Percentiles rank a stretch among this genome's conserved stretches.
Evolutionary conservation across 2,329 filamentous ascomycete genomes (phyloP).

Genomic region (Graphium sp.): DNA sequence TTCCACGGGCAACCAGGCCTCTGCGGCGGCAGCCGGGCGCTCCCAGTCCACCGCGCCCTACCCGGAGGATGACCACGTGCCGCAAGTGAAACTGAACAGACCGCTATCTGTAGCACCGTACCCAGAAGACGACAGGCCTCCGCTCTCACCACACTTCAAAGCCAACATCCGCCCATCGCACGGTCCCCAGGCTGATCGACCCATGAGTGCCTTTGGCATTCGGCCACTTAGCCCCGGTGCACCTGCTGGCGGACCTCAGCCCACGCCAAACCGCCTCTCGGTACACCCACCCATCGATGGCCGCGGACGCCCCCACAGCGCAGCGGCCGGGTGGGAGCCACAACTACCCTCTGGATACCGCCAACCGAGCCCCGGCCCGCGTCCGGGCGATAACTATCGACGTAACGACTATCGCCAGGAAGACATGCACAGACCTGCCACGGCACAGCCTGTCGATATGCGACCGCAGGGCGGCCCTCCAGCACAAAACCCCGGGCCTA

Average conservation of each 20-base stretch:
- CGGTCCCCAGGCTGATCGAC: slow-evolving; percentile 28
- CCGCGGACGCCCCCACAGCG: slow-evolving; percentile 17
- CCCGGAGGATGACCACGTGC: slow-evolving; percentile 48
- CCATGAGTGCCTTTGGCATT: slow-evolving; percentile 35
- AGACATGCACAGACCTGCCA: slow-evolving; percentile 10
- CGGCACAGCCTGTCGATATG: slow-evolving; percentile 10
- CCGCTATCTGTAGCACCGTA: slow-evolving; percentile 32
- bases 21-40: slow-evolving; percentile 15
- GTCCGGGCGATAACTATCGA: slow-evolving; percentile 5
- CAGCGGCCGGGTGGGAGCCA: slow-evolving; percentile 26
- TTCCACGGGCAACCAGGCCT: slow-evolving; percentile 21
- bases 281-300: slow-evolving; percentile 5
- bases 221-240: slow-evolving; percentile 21
- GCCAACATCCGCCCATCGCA: slow-evolving; percentile 30
- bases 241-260: slow-evolving; percentile 2
- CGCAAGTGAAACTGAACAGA: slow-evolving; percentile 24
- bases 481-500: slow-evolving; percentile 9
- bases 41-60: slow-evolving; percentile 49
- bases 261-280: slow-evolving; percentile 3
- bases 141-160: slow-evolving; percentile 22
- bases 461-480: slow-evolving; percentile 9
- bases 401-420: slow-evolving; percentile 9
- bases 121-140: slow-evolving; percentile 30
- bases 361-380: slow-evolving; percentile 19
- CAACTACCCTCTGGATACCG: slow-evolving; percentile 22